Conservation (phyloP, 2,329 filamentous ascomycete species). For the Emericellopsis atlantica region DNA sequence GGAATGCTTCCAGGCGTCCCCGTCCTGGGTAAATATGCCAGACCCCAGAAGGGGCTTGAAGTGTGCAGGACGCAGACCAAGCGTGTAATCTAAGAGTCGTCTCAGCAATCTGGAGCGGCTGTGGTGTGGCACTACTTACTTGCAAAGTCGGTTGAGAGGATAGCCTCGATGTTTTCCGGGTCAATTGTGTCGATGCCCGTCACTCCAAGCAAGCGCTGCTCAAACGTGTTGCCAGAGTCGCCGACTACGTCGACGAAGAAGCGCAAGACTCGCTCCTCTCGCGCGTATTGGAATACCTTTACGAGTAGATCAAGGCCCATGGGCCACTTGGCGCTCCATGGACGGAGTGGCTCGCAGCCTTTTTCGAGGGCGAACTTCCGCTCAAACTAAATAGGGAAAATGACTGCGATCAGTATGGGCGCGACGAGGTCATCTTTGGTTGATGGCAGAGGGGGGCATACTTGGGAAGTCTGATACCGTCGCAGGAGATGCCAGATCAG, state of each 20-base stretch:
- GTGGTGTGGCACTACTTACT: conserved; percentile 19
- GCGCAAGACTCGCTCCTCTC: background rate
- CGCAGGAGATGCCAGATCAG: no score
- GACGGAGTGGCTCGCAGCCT: background rate
- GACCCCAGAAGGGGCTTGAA: conserved; percentile 5
- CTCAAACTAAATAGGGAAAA: background rate
- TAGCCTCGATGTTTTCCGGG: conserved; percentile 34
- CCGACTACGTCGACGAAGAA: conserved; percentile 3
- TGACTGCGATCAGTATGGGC: no score
- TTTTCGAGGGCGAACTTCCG: background rate
- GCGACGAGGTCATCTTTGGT: no score
- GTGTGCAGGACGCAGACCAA: conserved; percentile 1
- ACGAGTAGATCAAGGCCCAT: background rate
- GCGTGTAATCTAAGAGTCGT: background rate
- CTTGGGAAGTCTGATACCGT: no score
- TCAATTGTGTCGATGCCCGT: conserved; percentile 14
- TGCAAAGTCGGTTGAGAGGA: conserved; percentile 23
- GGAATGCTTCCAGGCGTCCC: conserved; percentile 15
- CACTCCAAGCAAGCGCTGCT: conserved; percentile 3
- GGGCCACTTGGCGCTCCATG: background rate
- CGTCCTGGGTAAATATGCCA: conserved; percentile 16
- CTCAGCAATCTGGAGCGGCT: background rate
- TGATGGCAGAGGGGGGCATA: no score
- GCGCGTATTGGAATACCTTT: background rate
- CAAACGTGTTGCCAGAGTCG: conserved; percentile 4